Evolutionary conservation across 805 yeast species (phyloP).

Genomic region (Saccharomycopsis sp.): DNA sequence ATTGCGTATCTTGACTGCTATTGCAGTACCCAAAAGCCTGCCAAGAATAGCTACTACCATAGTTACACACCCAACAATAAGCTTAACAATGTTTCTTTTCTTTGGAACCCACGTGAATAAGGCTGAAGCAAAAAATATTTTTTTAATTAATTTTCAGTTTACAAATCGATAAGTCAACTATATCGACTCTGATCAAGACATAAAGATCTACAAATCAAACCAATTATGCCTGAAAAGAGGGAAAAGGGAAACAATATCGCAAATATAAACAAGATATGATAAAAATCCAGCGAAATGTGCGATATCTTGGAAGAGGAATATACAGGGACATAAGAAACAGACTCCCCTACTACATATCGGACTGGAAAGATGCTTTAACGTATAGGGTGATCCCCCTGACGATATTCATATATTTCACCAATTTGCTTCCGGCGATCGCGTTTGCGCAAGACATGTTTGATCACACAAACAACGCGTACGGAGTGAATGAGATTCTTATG

Average conservation of each 20-base stretch:
- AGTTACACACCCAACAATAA: no score
- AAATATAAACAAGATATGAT: neutral
- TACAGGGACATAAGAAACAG: constrained; percentile 11
- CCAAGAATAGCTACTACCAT: no score
- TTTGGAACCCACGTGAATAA: neutral
- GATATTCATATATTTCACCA: constrained; percentile 79
- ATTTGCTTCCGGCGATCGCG: constrained; percentile 86
- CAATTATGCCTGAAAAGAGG: no score
- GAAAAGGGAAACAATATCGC: no score
- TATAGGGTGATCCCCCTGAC: constrained; percentile 87
- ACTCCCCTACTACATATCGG: constrained; percentile 65
- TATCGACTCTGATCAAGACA: no score
- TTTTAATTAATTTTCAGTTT: neutral
- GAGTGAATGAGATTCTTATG: constrained; percentile 83
- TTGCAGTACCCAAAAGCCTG: no score
- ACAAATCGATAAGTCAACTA: no score
- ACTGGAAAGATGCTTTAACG: constrained; percentile 76
- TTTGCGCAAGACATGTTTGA: constrained; percentile 98
- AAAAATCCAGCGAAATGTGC: neutral
- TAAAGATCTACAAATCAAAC: no score
- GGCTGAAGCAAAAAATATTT: neutral
- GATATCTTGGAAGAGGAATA: constrained; percentile 16
- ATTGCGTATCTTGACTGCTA: no score
- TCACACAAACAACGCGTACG: constrained; percentile 78
- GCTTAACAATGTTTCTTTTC: no score